Evolutionary conservation across 1,284 basidiomycete species (phyloP).

Genomic region (Leccinum subspadiceum): DNA sequence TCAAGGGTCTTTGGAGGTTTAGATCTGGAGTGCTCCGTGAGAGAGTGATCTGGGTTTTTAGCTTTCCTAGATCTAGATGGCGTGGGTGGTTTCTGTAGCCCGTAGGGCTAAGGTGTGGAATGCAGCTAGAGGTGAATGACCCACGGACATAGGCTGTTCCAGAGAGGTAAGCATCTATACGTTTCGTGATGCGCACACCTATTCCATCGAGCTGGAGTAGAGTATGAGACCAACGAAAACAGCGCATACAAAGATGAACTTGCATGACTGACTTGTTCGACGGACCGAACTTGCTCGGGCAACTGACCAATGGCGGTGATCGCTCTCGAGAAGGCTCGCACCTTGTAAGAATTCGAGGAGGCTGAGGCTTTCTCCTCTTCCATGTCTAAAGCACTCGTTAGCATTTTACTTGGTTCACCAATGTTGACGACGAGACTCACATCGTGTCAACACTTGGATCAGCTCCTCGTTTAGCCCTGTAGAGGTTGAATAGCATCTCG

Average conservation of each 20-base stretch:
- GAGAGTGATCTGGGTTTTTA: not conserved
- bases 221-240: constrained; percentile 9
- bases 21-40: not conserved
- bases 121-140: constrained; percentile 14
- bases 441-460: constrained; percentile 40
- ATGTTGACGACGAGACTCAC: constrained; percentile 29
- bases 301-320: constrained; percentile 41
- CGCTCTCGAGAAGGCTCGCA: constrained; percentile 48
- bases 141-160: constrained; percentile 37
- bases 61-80: constrained; percentile 15
- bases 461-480: constrained; percentile 40
- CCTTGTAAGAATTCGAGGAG: constrained; percentile 45
- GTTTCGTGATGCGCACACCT: constrained; percentile 41
- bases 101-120: constrained; percentile 3
- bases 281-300: constrained; percentile 41
- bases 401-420: not conserved
- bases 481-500: constrained; percentile 19
- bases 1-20: constrained; percentile 24
- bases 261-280: constrained; percentile 37
- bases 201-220: constrained; percentile 40
- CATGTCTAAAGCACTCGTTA: constrained; percentile 35
- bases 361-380: constrained; percentile 40
- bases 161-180: constrained; percentile 41
- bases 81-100: constrained; percentile 16
- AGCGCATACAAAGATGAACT: constrained; percentile 7